These are phyloP conservation scores for Blastomyces parvus DNA, from an alignment of 2,329 filamentous ascomycete species.

Conservation along the genomic window DNA sequence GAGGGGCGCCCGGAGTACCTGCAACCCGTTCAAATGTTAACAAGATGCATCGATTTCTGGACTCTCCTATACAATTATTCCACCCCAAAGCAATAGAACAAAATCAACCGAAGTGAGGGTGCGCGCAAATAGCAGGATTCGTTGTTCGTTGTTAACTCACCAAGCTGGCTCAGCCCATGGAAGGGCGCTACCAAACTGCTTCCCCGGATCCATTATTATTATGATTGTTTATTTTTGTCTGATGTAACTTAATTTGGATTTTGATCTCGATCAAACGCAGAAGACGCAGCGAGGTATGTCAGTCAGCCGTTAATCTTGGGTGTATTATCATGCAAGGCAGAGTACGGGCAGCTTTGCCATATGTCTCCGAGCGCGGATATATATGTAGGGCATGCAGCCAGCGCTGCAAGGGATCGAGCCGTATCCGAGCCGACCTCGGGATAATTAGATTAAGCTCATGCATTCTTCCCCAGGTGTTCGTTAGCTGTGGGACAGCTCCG, in stretches of 20 bases:
- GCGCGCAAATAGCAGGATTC: neutral
- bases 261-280: neutral
- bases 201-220: constrained; percentile 2
- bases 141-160: neutral
- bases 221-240: neutral
- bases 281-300: neutral
- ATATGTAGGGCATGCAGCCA: neutral
- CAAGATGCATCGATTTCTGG: neutral
- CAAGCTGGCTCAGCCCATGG: constrained; percentile 7
- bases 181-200: constrained; percentile 6
- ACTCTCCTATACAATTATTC: neutral
- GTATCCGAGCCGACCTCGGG: neutral
- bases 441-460: neutral
- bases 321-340: neutral
- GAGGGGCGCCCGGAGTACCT: constrained; percentile 7
- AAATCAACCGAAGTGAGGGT: neutral
- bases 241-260: neutral
- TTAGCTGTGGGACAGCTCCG: neutral
- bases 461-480: neutral
- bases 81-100: neutral
- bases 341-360: neutral
- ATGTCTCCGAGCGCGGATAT: too few species aligned
- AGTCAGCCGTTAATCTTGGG: neutral
- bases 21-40: neutral
- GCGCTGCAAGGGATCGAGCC: neutral